Evolutionary conservation across 2,329 filamentous ascomycete genomes (phyloP).

Genomic region (Paraconiothyrium brasiliense): DNA sequence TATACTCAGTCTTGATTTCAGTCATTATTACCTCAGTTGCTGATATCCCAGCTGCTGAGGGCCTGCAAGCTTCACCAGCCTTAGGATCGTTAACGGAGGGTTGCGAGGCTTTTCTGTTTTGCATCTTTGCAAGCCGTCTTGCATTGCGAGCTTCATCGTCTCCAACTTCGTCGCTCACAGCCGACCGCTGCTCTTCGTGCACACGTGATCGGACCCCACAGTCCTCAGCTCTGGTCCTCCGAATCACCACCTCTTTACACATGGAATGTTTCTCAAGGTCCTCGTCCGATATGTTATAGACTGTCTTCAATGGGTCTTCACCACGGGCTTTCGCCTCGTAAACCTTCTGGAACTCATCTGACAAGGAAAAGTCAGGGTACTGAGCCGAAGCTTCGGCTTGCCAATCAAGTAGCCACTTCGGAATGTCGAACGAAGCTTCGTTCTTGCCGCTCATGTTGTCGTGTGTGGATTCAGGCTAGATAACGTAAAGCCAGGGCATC

Average conservation of each 20-base stretch:
- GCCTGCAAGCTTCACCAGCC: neutral
- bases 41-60: neutral
- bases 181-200: neutral
- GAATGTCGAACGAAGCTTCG: neutral
- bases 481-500: neutral
- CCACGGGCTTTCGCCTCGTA: neutral
- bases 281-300: neutral
- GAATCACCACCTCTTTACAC: neutral
- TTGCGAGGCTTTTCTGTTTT: neutral
- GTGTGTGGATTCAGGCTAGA: neutral
- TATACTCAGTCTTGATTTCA: neutral
- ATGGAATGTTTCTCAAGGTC: neutral
- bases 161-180: neutral
- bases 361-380: neutral
- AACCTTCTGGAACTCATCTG: neutral
- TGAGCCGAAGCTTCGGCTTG: neutral
- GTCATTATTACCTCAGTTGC: neutral
- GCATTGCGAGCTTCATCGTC: constrained; percentile 2
- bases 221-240: too few species aligned
- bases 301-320: neutral
- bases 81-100: neutral
- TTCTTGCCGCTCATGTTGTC: neutral
- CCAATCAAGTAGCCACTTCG: neutral
- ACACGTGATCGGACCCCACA: neutral
- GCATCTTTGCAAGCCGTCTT: neutral